Base-by-base conservation (phyloP, 2,329 filamentous ascomycete genomes). In the Lachnellula cervina region DNA sequence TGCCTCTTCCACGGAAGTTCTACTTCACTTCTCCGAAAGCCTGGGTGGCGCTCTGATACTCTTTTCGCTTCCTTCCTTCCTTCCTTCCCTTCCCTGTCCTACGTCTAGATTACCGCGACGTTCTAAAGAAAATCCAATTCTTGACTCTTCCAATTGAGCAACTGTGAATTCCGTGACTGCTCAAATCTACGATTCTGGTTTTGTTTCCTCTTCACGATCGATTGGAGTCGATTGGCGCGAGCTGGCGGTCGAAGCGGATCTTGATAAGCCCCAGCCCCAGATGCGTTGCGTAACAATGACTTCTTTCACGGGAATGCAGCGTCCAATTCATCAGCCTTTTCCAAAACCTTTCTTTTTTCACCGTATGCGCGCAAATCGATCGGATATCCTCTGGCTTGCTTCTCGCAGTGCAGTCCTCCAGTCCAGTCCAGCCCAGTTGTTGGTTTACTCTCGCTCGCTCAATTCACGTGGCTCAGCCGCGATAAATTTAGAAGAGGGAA, bases 401-500 rank as follows among this genome's bases (percentile, higher is more conserved):
- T 32, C 23, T 46, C 11, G 44, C 21, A 17, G 23, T 28, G 2
- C n/a, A n/a, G n/a, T n/a, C n/a, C n/a, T 32, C 19, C 19, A 46
- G 9, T 28, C 44, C 19, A 46, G 9, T n/a, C 44, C 44, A 44
- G 44, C 5, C 4, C 16, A 13, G 2, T 23, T 17, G 23, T 5
- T 13, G 5, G 19, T 23, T 23, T 8, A 44, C 11, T 23, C 54
- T 52, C 38, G 49, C 25, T 56, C 49, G 28, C 40, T 53, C 32
- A 46, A 49, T 64, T 60, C 62, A 64, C 62, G 63, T 63, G 63
- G 62, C 56, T 58, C 62, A 60, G 63, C 61, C 58, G 62, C 57
- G 59, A 59, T 53, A 58, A 54, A 64, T 52, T 57, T 59, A 63
- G 59, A 40, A 61, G 48, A 51, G 38, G 53, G 32, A 52, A 57